These are phyloP conservation scores for Exophiala alcalophila DNA, from an alignment of 2,329 filamentous ascomycete species.

Conservation along the genomic window DNA sequence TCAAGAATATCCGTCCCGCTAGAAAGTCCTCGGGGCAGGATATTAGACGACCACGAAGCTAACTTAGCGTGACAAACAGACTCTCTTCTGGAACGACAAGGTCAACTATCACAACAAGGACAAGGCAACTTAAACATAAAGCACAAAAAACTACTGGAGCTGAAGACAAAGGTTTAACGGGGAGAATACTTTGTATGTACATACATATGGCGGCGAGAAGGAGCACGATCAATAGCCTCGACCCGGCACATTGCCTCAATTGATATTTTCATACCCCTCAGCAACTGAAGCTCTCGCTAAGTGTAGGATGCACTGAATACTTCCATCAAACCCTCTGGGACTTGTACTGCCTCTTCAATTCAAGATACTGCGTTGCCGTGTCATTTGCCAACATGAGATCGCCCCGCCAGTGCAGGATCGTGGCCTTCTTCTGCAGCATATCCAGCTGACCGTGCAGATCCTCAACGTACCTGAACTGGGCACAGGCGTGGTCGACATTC, in stretches of 20 bases:
- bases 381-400: constrained; percentile 64
- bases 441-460: constrained; percentile 70
- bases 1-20: not conserved
- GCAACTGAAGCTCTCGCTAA: not conserved
- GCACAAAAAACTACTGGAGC: not conserved
- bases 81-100: constrained; percentile 75
- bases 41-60: too few species aligned
- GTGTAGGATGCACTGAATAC: too few species aligned
- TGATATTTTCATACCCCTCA: constrained; percentile 11
- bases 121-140: constrained; percentile 52
- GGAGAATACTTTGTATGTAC: too few species aligned
- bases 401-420: constrained; percentile 67
- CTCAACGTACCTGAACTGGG: constrained; percentile 64
- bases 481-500: constrained; percentile 62
- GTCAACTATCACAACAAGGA: constrained; percentile 98
- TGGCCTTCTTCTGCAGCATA: constrained; percentile 77
- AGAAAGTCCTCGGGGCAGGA: not conserved
- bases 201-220: constrained; percentile 21
- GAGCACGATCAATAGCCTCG: constrained; percentile 2
- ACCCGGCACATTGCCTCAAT: constrained; percentile 5
- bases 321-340: constrained; percentile 15
- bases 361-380: constrained; percentile 60
- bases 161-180: too few species aligned
- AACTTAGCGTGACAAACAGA: too few species aligned
- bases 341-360: constrained; percentile 49